These are phyloP conservation scores for Zostera marina DNA, from an alignment of 116 monocot genomes.

Conservation along the genomic window DNA sequence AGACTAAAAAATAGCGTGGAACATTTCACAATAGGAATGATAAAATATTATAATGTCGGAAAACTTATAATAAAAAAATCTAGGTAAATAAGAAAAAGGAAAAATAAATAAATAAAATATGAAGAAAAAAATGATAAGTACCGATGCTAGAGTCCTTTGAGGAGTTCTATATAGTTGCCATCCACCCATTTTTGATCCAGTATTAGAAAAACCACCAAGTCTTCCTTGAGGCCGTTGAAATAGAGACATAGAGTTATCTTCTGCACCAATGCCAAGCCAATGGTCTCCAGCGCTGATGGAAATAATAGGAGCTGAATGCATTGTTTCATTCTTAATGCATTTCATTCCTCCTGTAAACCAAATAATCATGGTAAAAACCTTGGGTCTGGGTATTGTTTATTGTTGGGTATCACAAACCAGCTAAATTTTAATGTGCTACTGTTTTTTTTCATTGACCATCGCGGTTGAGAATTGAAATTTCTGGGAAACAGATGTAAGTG, in stretches of 20 bases:
- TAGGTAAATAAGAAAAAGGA: too few relatives aligned
- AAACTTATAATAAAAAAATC: too few relatives aligned
- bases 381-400: too few relatives aligned
- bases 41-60: too few relatives aligned
- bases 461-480: too few relatives aligned
- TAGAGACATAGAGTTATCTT: constrained; percentile 96
- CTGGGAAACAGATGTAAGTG: too few relatives aligned
- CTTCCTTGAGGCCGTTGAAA: constrained; percentile 95
- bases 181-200: constrained; percentile 72
- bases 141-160: constrained; percentile 76
- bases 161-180: constrained; percentile 99
- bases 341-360: constrained; percentile 44
- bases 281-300: constrained; percentile 88
- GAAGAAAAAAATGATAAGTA: constrained; percentile 10
- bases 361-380: too few relatives aligned
- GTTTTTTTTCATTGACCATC: too few relatives aligned
- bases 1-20: too few relatives aligned
- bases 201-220: constrained; percentile 63
- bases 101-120: background rate
- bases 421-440: too few relatives aligned
- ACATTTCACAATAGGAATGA: too few relatives aligned
- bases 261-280: constrained; percentile 95
- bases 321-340: constrained; percentile 76
- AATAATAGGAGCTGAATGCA: constrained; percentile 67
- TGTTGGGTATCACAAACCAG: too few relatives aligned